Conservation (phyloP, 345 rosid genomes). For the Rhizophora apiculata region DNA sequence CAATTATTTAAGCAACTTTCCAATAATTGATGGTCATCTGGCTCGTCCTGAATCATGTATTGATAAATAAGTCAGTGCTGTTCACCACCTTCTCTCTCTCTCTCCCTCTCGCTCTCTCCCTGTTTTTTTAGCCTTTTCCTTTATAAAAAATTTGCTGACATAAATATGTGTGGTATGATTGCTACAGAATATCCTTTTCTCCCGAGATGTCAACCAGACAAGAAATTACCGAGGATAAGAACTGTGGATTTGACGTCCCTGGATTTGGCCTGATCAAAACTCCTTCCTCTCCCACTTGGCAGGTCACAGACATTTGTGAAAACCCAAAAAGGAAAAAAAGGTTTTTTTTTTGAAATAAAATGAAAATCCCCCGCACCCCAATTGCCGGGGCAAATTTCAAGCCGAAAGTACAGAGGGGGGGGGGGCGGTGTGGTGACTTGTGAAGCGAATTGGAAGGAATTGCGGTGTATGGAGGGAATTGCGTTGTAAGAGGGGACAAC, state of each 20-base stretch:
- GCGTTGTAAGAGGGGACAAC: neutral
- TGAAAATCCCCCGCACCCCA: neutral
- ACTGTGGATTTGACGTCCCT: slow-evolving; percentile 45
- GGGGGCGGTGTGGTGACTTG: neutral
- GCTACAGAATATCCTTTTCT: slow-evolving; percentile 48
- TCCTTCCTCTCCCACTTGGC: slow-evolving; percentile 3
- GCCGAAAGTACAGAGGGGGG: slow-evolving; percentile 1
- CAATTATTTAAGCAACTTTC: slow-evolving; percentile 8
- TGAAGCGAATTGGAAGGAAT: neutral
- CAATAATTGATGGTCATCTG: slow-evolving; percentile 20
- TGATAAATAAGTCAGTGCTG: no score
- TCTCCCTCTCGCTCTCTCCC: no score
- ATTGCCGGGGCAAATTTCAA: slow-evolving; percentile 20
- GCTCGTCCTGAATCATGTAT: slow-evolving; percentile 9
- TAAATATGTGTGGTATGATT: slow-evolving; percentile 3
- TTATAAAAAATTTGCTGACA: neutral
- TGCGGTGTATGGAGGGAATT: neutral
- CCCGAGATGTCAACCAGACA: slow-evolving; percentile 49
- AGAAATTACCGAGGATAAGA: slow-evolving; percentile 58
- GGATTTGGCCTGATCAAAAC: slow-evolving; percentile 33
- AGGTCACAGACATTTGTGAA: slow-evolving; percentile 3
- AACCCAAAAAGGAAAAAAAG: neutral
- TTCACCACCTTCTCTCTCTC: no score
- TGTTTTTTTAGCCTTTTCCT: neutral
- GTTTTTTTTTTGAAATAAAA: neutral